Base-by-base conservation (phyloP, 805 yeast species). In the Starmerella sirachaensis region DNA sequence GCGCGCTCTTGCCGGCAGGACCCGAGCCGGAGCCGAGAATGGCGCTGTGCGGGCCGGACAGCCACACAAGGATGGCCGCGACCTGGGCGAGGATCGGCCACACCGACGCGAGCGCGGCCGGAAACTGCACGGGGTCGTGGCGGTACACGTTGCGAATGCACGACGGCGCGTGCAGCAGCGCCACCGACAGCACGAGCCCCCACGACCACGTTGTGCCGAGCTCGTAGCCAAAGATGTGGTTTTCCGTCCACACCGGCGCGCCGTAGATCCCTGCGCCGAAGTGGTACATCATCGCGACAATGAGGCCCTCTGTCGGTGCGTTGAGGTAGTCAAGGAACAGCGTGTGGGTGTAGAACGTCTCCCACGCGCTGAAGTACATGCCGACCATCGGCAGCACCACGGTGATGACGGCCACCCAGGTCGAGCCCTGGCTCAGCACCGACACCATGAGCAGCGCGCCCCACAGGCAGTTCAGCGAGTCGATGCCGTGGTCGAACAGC, bases 251-350 rank as follows among this genome's bases (percentile, higher is more conserved):
- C 32, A 45, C 10, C 32, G 35, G 32, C n/a, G 51, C 47, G 3
- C 96, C 95, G 40, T 62, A 60, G 29, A 76, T 38, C 2, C 84
- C 94, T 0, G 94, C 76, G 13, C 70, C 35, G 5, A 73, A 41
- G 59, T 74, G 85, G 21, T 77, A 63, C 0, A 48, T 52, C 20
- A 72, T 61, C 32, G 85, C 70, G 57, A 79, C 66, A 43, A 85
- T 54, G 22, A 88, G 79, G 5, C 97, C 98, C 61, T 91, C 97
- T 6, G 91, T 95, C 1, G 98, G 98, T 0, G 97, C 98, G 28
- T 93, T 80, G 51, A 84, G 69, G 49, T 74, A 78, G 29, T 91
- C 79, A 37, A 88, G 66, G 56, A 71, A 88, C 41, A 88, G 63
- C 21, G 77, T 78, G 55, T 84, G 93, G 0, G 96, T 86, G 57